A percentile compares a stretch with the other conserved stretches of the same genome.
Conservation (phyloP, 2,329 filamentous ascomycete genomes). For the Grosmannia penicillata region DNA sequence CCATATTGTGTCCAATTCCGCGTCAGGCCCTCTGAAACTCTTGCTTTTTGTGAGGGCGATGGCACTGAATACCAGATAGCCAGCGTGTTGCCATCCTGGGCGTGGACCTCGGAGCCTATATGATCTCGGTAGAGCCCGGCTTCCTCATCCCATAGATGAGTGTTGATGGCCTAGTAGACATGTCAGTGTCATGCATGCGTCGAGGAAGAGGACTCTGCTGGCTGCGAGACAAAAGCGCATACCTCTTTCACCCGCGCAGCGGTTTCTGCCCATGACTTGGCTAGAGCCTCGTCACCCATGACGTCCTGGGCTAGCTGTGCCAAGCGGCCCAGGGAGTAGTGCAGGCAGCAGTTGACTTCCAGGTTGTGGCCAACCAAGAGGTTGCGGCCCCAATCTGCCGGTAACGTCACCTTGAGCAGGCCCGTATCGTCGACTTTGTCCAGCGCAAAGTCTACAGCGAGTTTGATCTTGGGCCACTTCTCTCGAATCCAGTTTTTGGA, state of each 20-base stretch:
- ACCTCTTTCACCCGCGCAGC: not conserved
- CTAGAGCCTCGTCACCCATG: not conserved
- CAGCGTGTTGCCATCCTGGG: slow-evolving; percentile 45
- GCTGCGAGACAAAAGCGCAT: no score
- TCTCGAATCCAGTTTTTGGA: not conserved
- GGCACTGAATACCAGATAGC: slow-evolving; percentile 33
- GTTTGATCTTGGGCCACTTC: slow-evolving; percentile 17
- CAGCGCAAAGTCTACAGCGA: slow-evolving; percentile 14
- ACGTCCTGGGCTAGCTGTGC: not conserved
- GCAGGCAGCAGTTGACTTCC: not conserved
- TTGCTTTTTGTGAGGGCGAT: slow-evolving; percentile 17
- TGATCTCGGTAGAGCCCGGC: slow-evolving; percentile 13
- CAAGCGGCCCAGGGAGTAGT: not conserved
- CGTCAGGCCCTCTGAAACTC: slow-evolving; percentile 27
- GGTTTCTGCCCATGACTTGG: not conserved
- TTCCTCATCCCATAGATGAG: not conserved
- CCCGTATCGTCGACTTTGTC: slow-evolving; percentile 16
- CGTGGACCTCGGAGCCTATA: slow-evolving; percentile 21
- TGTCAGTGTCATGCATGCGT: no score
- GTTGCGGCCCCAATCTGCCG: slow-evolving; percentile 31
- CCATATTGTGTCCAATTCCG: slow-evolving; percentile 41
- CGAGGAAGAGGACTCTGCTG: no score
- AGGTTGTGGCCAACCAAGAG: not conserved
- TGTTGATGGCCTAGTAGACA: slow-evolving; percentile 1
- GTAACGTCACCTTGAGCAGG: slow-evolving; percentile 31